Evolutionary conservation across 768 basidiomycete genomes (phyloP).

Genomic region (Russula abietina): DNA sequence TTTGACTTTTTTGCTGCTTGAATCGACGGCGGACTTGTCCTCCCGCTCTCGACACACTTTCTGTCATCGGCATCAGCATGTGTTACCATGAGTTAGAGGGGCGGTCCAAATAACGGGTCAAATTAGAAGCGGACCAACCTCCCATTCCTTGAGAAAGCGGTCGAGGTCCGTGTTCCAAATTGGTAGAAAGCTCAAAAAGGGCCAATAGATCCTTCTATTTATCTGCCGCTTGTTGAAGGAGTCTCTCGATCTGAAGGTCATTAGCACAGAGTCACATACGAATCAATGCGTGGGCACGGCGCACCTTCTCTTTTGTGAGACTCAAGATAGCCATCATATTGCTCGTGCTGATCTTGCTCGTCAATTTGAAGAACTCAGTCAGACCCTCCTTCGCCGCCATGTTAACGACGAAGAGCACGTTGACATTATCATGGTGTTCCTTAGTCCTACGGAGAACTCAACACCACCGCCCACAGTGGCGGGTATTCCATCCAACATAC

Average conservation of each 20-base stretch:
- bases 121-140: slow-evolving; percentile 45
- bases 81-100: background rate
- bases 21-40: slow-evolving; percentile 41
- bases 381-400: slow-evolving; percentile 84
- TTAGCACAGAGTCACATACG: background rate
- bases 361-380: slow-evolving; percentile 86
- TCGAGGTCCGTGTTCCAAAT: slow-evolving; percentile 90
- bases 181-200: slow-evolving; percentile 71
- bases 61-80: slow-evolving; percentile 25
- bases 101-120: background rate
- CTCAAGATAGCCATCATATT: slow-evolving; percentile 99
- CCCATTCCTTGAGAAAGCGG: slow-evolving; percentile 75
- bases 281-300: background rate
- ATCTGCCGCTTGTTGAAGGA: slow-evolving; percentile 68
- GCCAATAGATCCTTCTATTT: slow-evolving; percentile 78
- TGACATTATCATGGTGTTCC: slow-evolving; percentile 90
- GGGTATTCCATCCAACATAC: slow-evolving; percentile 33
- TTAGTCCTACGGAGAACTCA: slow-evolving; percentile 69
- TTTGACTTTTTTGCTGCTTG: slow-evolving; percentile 48
- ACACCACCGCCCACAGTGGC: background rate
- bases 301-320: slow-evolving; percentile 87
- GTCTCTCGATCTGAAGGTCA: slow-evolving; percentile 64
- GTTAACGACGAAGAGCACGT: slow-evolving; percentile 81
- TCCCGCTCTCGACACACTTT: slow-evolving; percentile 40
- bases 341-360: slow-evolving; percentile 73